Conservation (phyloP, 345 rosid species). For the Carallia pectinifolia region DNA sequence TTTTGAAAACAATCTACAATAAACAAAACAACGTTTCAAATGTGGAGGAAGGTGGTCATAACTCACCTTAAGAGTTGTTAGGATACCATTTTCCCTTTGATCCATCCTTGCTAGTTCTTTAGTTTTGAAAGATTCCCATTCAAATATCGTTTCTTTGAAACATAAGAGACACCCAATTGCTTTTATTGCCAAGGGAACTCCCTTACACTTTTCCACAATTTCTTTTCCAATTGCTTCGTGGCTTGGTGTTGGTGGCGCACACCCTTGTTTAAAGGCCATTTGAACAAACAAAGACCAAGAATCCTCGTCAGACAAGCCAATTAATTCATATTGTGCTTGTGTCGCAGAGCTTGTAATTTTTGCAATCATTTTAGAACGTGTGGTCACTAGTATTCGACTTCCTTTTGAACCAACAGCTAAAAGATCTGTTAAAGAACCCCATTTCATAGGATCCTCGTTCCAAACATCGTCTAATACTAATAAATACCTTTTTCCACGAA, state of each 20-base stretch:
- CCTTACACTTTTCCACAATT: conserved; percentile 12
- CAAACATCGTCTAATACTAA: too few species aligned
- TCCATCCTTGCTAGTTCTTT: neutral
- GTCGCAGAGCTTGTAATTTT: neutral
- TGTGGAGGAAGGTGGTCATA: conserved; percentile 34
- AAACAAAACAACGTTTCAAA: conserved; percentile 13
- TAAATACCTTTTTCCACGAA: too few species aligned
- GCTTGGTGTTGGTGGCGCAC: neutral
- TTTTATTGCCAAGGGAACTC: conserved; percentile 18
- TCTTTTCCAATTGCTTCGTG: neutral
- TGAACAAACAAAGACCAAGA: conserved; percentile 23
- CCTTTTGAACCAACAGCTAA: conserved; percentile 14
- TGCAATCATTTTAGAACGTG: conserved; percentile 21
- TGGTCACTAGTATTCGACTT: conserved; percentile 21
- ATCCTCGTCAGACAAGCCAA: neutral
- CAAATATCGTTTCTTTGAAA: conserved; percentile 11
- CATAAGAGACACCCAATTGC: conserved; percentile 10
- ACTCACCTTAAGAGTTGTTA: conserved; percentile 26
- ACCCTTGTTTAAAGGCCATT: conserved; percentile 11
- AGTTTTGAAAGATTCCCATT: neutral
- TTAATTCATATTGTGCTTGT: neutral
- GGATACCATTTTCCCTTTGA: neutral
- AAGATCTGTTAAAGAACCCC: neutral
- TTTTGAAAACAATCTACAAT: conserved; percentile 28
- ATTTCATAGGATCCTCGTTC: neutral